Conservation (phyloP, 2,329 filamentous ascomycete species). For the Ophiognomonia clavigignenti-juglandacearum region DNA sequence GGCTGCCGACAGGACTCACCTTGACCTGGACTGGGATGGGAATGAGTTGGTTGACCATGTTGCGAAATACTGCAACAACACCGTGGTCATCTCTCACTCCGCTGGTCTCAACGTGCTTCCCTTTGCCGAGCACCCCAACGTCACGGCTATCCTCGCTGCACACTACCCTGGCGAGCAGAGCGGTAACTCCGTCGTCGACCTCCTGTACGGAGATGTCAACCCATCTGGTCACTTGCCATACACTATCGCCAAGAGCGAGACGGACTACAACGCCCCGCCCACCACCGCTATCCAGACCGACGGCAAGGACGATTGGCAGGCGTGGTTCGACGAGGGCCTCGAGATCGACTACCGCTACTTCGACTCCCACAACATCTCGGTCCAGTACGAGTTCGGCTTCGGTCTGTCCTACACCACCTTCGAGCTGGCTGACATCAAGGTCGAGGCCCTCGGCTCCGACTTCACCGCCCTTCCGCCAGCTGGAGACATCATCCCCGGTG, state of each 20-base stretch:
- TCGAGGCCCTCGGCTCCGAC: slow-evolving; percentile 36
- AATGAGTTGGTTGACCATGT: slow-evolving; percentile 53
- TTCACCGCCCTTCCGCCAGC: slow-evolving; percentile 38
- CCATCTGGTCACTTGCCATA: slow-evolving; percentile 60
- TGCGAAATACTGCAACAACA: slow-evolving; percentile 42
- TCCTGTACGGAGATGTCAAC: slow-evolving; percentile 58
- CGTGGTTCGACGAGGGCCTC: slow-evolving; percentile 55
- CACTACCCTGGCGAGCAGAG: slow-evolving; percentile 58
- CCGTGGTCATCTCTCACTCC: slow-evolving; percentile 51
- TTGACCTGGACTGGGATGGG: slow-evolving; percentile 56
- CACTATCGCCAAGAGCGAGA: slow-evolving; percentile 58
- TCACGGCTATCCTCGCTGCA: slow-evolving; percentile 58
- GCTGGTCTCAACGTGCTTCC: slow-evolving; percentile 56
- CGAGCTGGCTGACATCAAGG: slow-evolving; percentile 41
- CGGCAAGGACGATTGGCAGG: slow-evolving; percentile 36
- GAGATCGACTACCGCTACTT: slow-evolving; percentile 67
- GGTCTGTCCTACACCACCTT: slow-evolving; percentile 58
- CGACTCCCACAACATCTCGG: slow-evolving; percentile 52
- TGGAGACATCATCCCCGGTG: slow-evolving; percentile 41
- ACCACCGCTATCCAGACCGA: slow-evolving; percentile 32
- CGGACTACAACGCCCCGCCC: slow-evolving; percentile 38
- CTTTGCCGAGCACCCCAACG: slow-evolving; percentile 53
- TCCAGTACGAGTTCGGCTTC: slow-evolving; percentile 62
- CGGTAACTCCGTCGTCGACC: slow-evolving; percentile 54
- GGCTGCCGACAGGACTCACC: slow-evolving; percentile 49